Evolutionary conservation across 2,329 filamentous ascomycete species (phyloP), one percentile per base, ranked within the genome.

Genomic region (Paraphoma sp.): DNA sequence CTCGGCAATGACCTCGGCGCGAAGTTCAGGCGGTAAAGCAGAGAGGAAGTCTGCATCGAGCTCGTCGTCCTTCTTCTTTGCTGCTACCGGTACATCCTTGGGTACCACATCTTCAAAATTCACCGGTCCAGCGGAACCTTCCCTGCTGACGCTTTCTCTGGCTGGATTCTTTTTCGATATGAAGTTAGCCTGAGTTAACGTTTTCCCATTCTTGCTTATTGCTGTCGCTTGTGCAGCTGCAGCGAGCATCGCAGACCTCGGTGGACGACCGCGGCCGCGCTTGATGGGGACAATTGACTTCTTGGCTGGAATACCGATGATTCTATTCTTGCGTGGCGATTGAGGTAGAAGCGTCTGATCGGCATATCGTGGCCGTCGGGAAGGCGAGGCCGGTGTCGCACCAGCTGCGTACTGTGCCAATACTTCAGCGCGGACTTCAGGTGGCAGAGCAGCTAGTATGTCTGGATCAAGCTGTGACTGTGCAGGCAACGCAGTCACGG

Each of bases 391-490:
- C 17, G 64, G 69, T 12, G 54, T 70, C 56, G 70, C 58, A 7
- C 52, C 60, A 23, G 64, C 60, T 6, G 72, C 73, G 67, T 97
- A 96, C 33, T 89, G 87, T 2, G 86, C 88, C 8, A 97, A 77
- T 0, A 98, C 82, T 75, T 98, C 95, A 1, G 88, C 86, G 60
- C 93, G 91, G 72, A 99, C 87, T 59, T 97, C 92, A 38, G 90
- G 87, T 0, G 95, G 95, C 0, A 99, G 81, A 1, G 91, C 91
- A 42, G 89, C 86, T 60, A 98, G 89, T 1, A 93, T 90, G 42
- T 94, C 92, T 0, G 87, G 88, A 69, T 99, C 95, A 17, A 98
- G 83, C 65, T 96, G 91, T 0, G 92, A 89, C 28, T 92, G 87
- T 1, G 81, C 81, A 2, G 86, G 86, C 3, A 87, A 76, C 6